Evolutionary conservation across 164 flowering plant species (phyloP).

Genomic region (Umbilicus rupestris): DNA sequence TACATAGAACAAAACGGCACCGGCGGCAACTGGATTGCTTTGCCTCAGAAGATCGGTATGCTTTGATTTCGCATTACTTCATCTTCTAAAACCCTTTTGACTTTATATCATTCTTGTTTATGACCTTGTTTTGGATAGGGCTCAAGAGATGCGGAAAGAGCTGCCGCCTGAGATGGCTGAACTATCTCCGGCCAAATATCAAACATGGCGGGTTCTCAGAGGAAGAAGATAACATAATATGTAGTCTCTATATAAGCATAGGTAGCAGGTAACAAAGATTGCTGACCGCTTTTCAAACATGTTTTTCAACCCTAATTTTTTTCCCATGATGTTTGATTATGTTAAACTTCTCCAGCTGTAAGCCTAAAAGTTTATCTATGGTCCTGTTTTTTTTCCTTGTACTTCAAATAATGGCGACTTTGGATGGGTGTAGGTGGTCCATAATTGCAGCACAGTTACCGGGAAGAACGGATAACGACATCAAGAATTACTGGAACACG

Average conservation of each 20-base stretch:
- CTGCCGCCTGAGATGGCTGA: slow-evolving; percentile 23
- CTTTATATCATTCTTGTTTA: not conserved
- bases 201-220: slow-evolving; percentile 23
- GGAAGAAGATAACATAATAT: slow-evolving; percentile 22
- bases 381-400: not conserved
- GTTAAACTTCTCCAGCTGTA: not conserved
- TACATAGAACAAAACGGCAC: slow-evolving; percentile 60
- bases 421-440: slow-evolving; percentile 25
- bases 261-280: slow-evolving; percentile 17
- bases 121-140: slow-evolving; percentile 10
- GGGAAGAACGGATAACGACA: slow-evolving; percentile 39
- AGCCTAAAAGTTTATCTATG: not conserved
- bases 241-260: slow-evolving; percentile 22
- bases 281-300: not conserved
- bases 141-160: slow-evolving; percentile 25
- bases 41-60: slow-evolving; percentile 67
- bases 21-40: slow-evolving; percentile 77
- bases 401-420: slow-evolving; percentile 12
- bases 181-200: slow-evolving; percentile 25
- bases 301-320: not conserved
- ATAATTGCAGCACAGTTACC: slow-evolving; percentile 38
- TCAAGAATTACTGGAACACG: slow-evolving; percentile 45
- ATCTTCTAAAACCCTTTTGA: too few relatives aligned
- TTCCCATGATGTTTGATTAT: not conserved
- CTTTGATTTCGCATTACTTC: not conserved